Evolutionary conservation across 495 filamentous ascomycete species (phyloP), one percentile per base, ranked within the genome.

Genomic region (Aspergillus olivimuriae): DNA sequence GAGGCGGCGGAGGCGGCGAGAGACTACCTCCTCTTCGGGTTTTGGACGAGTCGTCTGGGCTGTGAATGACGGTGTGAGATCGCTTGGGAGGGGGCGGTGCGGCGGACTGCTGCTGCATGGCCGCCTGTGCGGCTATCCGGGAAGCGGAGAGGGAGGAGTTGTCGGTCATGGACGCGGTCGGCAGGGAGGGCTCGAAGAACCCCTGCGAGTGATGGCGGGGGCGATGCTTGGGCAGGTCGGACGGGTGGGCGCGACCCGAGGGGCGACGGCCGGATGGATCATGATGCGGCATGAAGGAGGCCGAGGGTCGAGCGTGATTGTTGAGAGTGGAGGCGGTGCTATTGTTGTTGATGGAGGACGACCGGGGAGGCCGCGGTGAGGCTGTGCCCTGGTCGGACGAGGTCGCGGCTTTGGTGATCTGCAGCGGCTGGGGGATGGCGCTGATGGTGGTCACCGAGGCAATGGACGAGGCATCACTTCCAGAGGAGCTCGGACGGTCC

Each of bases 121-220:
- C 89, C 15, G 90, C 80, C 66, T 96, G 90, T 18, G 89, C 90
- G 15, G 90, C 90, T 52, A 94, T 94, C 56, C 87, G 80, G 47
- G 87, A 91, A 6, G 89, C 86, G 3, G 82, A 80, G 34, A 87
- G 66, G 35, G 72, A 72, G 40, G 63, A 41, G 71, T n/a, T n/a
- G n/a, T 64, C 58, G 70, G 74, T 19, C 51, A 70, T 53, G 63
- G 71, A 75, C 55, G 77, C 78, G 57, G 87, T 86, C 2, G 88
- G 86, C 23, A 95, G 66, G 21, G 81, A 82, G 4, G 90, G 86
- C 62, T 96, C 89, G 54, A 95, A 96, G 66, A 88, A 82, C 43
- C 90, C 90, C 52, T 90, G 87, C 16, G 83, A 90, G 52, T 89
- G 82, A 56, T 84, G 78, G 46, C 80, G 67, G 11, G 66, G 65